Conservation (phyloP, 169 alveolate genomes). For the Babesia sp. region DNA sequence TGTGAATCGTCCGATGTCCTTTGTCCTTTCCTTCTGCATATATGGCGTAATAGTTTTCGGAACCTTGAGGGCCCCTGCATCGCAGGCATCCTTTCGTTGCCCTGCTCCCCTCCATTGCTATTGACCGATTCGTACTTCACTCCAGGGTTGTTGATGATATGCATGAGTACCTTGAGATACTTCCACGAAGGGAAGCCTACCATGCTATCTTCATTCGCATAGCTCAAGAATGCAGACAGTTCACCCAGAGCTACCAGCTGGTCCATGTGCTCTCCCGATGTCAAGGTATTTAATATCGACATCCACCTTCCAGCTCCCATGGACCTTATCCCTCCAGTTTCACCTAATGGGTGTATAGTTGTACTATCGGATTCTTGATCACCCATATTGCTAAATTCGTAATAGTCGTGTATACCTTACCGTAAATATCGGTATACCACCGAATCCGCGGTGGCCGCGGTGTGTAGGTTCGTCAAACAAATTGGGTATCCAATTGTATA, state of each 20-base stretch:
- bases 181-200: constrained; percentile 57
- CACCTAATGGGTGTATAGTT: background rate
- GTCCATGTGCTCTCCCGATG: constrained; percentile 33
- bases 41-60: background rate
- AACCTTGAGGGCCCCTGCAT: background rate
- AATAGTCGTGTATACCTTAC: background rate
- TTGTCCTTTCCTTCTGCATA: background rate
- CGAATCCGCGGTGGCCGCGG: constrained; percentile 3
- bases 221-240: constrained; percentile 40
- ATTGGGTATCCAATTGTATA: background rate
- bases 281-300: constrained; percentile 22
- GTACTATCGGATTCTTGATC: background rate
- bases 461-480: background rate
- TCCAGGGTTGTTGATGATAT: constrained; percentile 37
- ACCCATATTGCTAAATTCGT: background rate
- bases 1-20: background rate
- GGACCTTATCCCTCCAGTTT: background rate
- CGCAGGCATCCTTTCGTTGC: background rate
- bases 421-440: background rate
- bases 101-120: background rate
- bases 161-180: constrained; percentile 46
- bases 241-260: constrained; percentile 51
- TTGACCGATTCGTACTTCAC: constrained; percentile 32
- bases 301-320: constrained; percentile 14
- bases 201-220: constrained; percentile 49